Percentiles rank a stretch among this genome's conserved stretches.
Evolutionary conservation across 768 basidiomycete species (phyloP).

Genomic region (Russula abietina): DNA sequence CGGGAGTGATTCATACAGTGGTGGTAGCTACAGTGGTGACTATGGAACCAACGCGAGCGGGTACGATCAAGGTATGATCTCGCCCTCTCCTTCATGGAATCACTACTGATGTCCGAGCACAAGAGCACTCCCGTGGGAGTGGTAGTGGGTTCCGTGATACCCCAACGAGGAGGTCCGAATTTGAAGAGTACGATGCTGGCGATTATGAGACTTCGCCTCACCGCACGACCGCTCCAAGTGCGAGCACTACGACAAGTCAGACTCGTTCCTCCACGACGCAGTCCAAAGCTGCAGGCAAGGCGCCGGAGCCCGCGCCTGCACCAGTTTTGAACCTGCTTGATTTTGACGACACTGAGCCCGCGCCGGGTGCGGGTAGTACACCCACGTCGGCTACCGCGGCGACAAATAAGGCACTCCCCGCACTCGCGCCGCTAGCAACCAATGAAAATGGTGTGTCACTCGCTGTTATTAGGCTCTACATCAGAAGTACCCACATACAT

Average conservation of each 20-base stretch:
- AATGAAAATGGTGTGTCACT: slow-evolving; percentile 25
- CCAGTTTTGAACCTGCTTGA: slow-evolving; percentile 64
- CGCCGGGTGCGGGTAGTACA: slow-evolving; percentile 18
- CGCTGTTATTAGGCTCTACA: neutral
- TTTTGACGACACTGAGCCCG: slow-evolving; percentile 61
- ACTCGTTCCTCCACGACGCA: slow-evolving; percentile 29
- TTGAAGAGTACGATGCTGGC: slow-evolving; percentile 95
- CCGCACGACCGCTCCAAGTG: slow-evolving; percentile 36
- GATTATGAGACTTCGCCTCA: slow-evolving; percentile 66
- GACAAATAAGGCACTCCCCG: slow-evolving; percentile 51
- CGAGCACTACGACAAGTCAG: slow-evolving; percentile 31
- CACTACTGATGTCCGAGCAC: slow-evolving; percentile 1
- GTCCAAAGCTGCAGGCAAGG: slow-evolving; percentile 27
- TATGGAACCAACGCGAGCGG: slow-evolving; percentile 39
- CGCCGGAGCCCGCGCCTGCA: slow-evolving; percentile 40
- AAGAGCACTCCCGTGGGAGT: slow-evolving; percentile 33
- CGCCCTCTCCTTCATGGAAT: neutral
- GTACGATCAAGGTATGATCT: slow-evolving; percentile 34
- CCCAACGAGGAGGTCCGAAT: slow-evolving; percentile 46
- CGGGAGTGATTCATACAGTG: slow-evolving; percentile 42
- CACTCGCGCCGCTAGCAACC: slow-evolving; percentile 31
- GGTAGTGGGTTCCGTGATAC: slow-evolving; percentile 58
- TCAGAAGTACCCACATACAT: neutral
- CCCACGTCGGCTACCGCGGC: slow-evolving; percentile 29
- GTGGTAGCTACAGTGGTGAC: slow-evolving; percentile 30